Evolutionary conservation across 306 rosid species (phyloP), one percentile per base, ranked within the genome.

Genomic region (Malus orientalis): DNA sequence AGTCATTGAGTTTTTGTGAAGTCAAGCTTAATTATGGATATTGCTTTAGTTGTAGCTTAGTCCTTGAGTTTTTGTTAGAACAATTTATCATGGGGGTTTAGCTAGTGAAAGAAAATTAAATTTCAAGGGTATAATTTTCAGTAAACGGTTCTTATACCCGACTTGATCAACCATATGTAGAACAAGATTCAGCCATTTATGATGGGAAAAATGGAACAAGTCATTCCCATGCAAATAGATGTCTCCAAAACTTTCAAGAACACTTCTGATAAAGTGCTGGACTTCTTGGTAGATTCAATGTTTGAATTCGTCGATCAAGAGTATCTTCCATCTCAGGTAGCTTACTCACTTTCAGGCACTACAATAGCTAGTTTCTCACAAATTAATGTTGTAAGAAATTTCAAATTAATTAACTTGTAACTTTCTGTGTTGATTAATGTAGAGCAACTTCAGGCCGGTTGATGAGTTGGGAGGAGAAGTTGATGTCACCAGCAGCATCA

Each of bases 281-380:
- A 93, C n/a, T 82, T 80, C 20, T 88, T 91, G 32, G 92, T 91
- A 2, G 93, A 91, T 81, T 86, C 86, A 0, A 75, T 86, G 64
- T 93, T 87, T 19, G 89, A 89, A 77, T 88, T 91, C 74, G 63
- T 76, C 27, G 87, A 89, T 74, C 89, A 82, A 33, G 87, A 89
- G 8, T 67, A 89, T 81, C 91, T 84, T 69, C 89, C 93, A 70
- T 85, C 88, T 79, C 89, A 87, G 93, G 93, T 87, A 87, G 40
- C 54, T 49, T 14, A 2, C 5, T 15, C 32, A 5, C 2, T 22
- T 68, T 42, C 49, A 42, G 72, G 51, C 55, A 68, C 20, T 4
- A 20, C 16, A 13, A 16, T 49, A 49, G 19, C 54, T 42, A 20
- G 30, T 19, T 27, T 68, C 32, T 29, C 42, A 36, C 19, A 16